Base-by-base conservation (phyloP, 2,329 filamentous ascomycete genomes). In the Fusarium tricinctum region DNA sequence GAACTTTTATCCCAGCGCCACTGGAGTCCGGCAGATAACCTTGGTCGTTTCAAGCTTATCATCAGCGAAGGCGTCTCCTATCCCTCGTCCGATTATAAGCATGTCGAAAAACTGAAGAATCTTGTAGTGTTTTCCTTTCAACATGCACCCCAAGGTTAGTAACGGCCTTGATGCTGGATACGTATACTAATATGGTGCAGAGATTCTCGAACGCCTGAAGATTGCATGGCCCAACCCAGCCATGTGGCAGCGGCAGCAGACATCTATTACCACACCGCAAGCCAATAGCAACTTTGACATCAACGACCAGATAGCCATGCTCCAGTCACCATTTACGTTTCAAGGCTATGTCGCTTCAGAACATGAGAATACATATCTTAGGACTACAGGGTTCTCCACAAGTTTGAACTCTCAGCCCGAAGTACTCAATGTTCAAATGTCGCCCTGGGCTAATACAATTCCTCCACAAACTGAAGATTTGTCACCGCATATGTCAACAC, bases 71-170 rank as follows among this genome's bases (percentile, higher is more conserved):
- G 92, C 0, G 89, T 93, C 59, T 82, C 85, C 12, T 82, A 88
- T 38, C 83, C 86, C 61, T 86, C 81, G 3, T 57, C 80, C 1
- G 79, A 81, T 3, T 20, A 43, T 3, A 78, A 81, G 42, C 86
- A 88, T 0, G 88, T 92, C 68, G 89, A 92, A 71, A 83, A 88
- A 40, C 81, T 92, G 65, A 91, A 90, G 74, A 92, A 94, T 72
- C 79, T 93, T 44, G 86, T 94, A 23, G 86, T 87, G 15, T 96
- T 97, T 78, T 90, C 93, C 1, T 97, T 97, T 73, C 92, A 96
- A 74, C 92, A 96, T 81, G 93, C 92, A 33, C 93, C 93, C 1
- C 80, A 92, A 55, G 85, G 93, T 95, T 81, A 69, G 84, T 79
- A 28, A 17, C 5, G 8, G 17, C 10, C 15, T 33, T 6, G 3